Conservation (phyloP, 2,329 filamentous ascomycete species). For the Alternaria gaisen region DNA sequence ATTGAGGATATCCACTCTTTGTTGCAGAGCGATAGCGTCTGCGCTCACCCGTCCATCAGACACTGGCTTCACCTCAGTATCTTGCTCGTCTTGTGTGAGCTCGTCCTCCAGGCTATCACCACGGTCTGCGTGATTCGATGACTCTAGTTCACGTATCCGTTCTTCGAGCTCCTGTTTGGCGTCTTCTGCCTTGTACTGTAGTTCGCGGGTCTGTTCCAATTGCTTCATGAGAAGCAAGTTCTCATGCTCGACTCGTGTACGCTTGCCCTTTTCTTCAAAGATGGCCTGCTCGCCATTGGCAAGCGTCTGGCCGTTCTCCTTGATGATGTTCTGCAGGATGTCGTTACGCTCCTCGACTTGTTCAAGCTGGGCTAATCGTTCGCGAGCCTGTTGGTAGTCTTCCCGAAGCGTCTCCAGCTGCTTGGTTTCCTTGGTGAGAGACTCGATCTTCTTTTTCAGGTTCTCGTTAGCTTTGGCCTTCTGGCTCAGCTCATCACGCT, state of each 20-base stretch:
- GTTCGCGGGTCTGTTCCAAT: constrained; percentile 57
- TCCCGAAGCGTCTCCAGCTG: constrained; percentile 54
- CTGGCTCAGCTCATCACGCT: constrained; percentile 60
- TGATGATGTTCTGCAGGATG: constrained; percentile 60
- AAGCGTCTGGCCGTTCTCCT: constrained; percentile 60
- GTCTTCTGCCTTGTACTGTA: constrained; percentile 59
- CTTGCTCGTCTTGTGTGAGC: constrained; percentile 48
- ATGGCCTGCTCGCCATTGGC: constrained; percentile 62
- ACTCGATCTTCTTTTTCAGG: constrained; percentile 63
- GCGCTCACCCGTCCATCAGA: constrained; percentile 40
- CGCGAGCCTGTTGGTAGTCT: constrained; percentile 56
- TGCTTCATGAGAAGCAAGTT: constrained; percentile 58
- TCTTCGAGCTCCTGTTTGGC: constrained; percentile 58
- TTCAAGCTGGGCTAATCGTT: constrained; percentile 57
- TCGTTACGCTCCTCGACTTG: constrained; percentile 55
- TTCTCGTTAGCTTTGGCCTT: constrained; percentile 62
- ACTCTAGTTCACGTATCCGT: constrained; percentile 54
- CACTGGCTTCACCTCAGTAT: constrained; percentile 20
- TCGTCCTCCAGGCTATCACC: constrained; percentile 53
- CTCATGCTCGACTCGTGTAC: constrained; percentile 59
- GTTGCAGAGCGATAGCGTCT: constrained; percentile 50
- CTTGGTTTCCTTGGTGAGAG: constrained; percentile 59
- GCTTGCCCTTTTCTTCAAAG: constrained; percentile 59
- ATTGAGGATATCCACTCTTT: constrained; percentile 52
- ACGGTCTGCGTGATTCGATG: constrained; percentile 38